These are phyloP conservation scores for Wolfiporia cocos DNA, from an alignment of 1,284 basidiomycete species.

Conservation along the genomic window DNA sequence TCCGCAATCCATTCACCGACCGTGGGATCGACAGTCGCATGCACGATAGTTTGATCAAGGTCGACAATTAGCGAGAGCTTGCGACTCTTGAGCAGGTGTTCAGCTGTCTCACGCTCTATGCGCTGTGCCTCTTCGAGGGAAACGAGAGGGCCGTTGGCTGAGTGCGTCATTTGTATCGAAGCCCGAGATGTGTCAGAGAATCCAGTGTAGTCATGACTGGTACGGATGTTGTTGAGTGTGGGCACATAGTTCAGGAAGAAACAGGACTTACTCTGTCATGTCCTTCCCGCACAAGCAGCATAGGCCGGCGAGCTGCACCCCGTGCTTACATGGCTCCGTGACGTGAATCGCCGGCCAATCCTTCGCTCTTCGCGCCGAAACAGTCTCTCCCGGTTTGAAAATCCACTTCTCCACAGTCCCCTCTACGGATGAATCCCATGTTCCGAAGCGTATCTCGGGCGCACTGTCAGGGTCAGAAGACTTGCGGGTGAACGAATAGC, in stretches of 20 bases:
- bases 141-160: slow-evolving; percentile 72
- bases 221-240: slow-evolving; percentile 8
- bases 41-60: slow-evolving; percentile 97
- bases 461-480: slow-evolving; percentile 29
- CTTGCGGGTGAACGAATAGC: slow-evolving; percentile 67
- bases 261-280: slow-evolving; percentile 72
- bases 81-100: slow-evolving; percentile 68
- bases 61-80: slow-evolving; percentile 96
- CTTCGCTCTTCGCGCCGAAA: slow-evolving; percentile 50
- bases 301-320: slow-evolving; percentile 86
- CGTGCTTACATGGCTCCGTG: slow-evolving; percentile 88
- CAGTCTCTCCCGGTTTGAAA: slow-evolving; percentile 50
- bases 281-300: slow-evolving; percentile 94
- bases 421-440: slow-evolving; percentile 83
- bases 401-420: slow-evolving; percentile 68
- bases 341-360: slow-evolving; percentile 59
- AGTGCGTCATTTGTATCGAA: slow-evolving; percentile 83
- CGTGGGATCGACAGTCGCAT: slow-evolving; percentile 97
- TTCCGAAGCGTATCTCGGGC: slow-evolving; percentile 72
- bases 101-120: slow-evolving; percentile 78
- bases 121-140: slow-evolving; percentile 84
- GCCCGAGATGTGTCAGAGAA: slow-evolving; percentile 77
- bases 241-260: slow-evolving; percentile 6
- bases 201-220: slow-evolving; percentile 81
- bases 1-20: slow-evolving; percentile 96